phyloP scores from a whole-genome alignment of 176 grass and related monocot species.

The Eleusine coracana region DNA sequence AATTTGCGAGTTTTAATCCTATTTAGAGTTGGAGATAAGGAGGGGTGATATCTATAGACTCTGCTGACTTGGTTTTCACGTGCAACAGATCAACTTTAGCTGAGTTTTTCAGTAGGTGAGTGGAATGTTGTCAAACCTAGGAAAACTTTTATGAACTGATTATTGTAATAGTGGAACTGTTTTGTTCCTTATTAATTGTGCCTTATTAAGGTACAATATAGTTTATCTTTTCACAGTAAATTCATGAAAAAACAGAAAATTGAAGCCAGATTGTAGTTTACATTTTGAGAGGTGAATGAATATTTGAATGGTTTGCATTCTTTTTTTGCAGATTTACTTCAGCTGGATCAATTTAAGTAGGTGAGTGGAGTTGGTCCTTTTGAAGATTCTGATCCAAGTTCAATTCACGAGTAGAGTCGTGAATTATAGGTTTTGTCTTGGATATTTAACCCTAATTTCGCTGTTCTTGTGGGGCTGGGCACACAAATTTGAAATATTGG shows the following conservation, averaged over 20 bases:
- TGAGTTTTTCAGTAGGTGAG: constrained; percentile 37
- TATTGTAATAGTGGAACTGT: constrained; percentile 8
- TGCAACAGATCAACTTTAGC: constrained; percentile 26
- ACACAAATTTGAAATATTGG: constrained; percentile 50
- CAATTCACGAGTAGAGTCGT: constrained; percentile 33
- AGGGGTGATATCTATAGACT: constrained; percentile 23
- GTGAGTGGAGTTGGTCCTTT: constrained; percentile 48
- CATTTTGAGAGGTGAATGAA: constrained; percentile 7
- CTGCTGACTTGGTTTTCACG: constrained; percentile 14
- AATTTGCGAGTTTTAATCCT: constrained; percentile 53
- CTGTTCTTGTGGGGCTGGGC: constrained; percentile 41
- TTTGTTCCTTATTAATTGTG: background rate
- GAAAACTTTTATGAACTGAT: constrained; percentile 1
- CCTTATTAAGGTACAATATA: constrained; percentile 27
- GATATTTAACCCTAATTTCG: constrained; percentile 38
- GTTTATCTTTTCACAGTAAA: background rate
- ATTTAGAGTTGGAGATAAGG: constrained; percentile 57
- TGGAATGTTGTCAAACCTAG: background rate
- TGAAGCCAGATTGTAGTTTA: background rate
- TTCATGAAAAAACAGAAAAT: constrained; percentile 11
- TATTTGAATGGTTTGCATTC: constrained; percentile 22
- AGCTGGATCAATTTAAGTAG: constrained; percentile 57
- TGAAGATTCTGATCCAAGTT: constrained; percentile 34
- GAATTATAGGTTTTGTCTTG: constrained; percentile 41
- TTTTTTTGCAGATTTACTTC: constrained; percentile 39